Evolutionary conservation across 495 filamentous ascomycete species (phyloP).

Genomic region (Podospora pseudoanserina): DNA sequence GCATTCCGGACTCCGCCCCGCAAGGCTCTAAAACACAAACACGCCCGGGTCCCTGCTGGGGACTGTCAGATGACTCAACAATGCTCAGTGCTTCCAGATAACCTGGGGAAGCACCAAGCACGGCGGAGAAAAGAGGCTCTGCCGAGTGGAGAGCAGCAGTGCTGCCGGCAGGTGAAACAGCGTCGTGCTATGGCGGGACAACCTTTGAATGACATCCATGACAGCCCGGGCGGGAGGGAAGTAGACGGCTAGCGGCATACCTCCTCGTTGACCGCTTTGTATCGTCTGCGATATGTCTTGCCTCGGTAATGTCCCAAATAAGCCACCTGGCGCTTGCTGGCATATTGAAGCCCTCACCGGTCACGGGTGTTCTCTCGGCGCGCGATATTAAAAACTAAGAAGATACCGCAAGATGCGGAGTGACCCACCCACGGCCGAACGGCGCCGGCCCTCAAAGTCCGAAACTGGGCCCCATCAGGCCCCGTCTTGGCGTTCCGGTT

Average conservation of each 20-base stretch:
- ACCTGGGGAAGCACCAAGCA: neutral
- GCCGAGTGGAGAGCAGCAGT: neutral
- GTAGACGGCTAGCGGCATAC: neutral
- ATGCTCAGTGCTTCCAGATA: neutral
- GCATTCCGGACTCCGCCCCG: conserved; percentile 3
- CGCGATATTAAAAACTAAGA: neutral
- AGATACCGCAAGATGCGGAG: neutral
- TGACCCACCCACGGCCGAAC: neutral
- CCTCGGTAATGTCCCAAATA: neutral
- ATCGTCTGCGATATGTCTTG: neutral
- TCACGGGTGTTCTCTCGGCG: neutral
- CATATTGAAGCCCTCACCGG: neutral
- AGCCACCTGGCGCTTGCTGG: neutral
- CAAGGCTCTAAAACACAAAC: conserved; percentile 5
- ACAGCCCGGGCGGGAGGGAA: neutral
- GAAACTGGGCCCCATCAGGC: neutral
- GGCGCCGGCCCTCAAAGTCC: neutral
- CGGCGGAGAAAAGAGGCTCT: neutral
- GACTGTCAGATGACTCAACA: neutral
- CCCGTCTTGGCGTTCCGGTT: neutral
- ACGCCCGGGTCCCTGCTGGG: neutral
- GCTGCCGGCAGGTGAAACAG: conserved; percentile 4
- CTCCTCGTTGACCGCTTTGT: neutral
- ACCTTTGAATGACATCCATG: neutral
- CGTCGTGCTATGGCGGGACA: neutral